Conservation (phyloP, 345 rosid genomes). For the Rhizophora mangle region DNA sequence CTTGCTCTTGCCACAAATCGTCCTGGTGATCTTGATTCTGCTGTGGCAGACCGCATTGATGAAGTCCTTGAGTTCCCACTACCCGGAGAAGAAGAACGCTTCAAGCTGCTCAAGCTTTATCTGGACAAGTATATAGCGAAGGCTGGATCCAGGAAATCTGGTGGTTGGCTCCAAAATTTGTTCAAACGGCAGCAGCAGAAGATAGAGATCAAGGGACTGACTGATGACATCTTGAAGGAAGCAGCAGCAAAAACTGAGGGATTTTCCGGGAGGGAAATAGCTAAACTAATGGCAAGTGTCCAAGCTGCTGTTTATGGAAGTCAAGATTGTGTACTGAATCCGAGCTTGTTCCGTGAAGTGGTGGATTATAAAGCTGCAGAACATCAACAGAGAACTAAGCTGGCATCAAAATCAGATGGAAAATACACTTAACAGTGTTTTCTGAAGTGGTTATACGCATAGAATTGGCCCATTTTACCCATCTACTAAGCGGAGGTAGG, state of each 20-base stretch:
- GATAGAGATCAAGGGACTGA: constrained; percentile 77
- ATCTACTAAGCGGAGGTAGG: constrained; percentile 1
- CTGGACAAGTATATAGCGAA: constrained; percentile 80
- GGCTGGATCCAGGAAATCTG: constrained; percentile 54
- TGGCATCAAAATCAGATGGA: constrained; percentile 38
- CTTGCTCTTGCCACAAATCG: constrained; percentile 95
- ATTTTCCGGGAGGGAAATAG: constrained; percentile 89
- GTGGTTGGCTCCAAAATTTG: constrained; percentile 46
- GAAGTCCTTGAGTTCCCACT: constrained; percentile 88
- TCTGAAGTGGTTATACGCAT: background rate
- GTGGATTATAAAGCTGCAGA: constrained; percentile 92
- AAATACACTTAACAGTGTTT: background rate
- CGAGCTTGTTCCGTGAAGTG: constrained; percentile 73
- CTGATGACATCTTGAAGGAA: constrained; percentile 70
- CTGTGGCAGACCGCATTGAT: constrained; percentile 86
- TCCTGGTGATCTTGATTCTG: constrained; percentile 96
- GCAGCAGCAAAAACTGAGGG: constrained; percentile 84
- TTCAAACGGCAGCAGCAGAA: constrained; percentile 55
- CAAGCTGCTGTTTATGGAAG: constrained; percentile 97
- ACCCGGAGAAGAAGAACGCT: constrained; percentile 80
- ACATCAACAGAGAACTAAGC: constrained; percentile 79
- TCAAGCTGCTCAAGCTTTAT: constrained; percentile 80
- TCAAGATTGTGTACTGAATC: constrained; percentile 63
- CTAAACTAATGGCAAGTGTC: constrained; percentile 85
- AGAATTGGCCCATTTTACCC: background rate